Evolutionary conservation across 768 basidiomycete genomes (phyloP).

Genomic region (Collybia nuda): DNA sequence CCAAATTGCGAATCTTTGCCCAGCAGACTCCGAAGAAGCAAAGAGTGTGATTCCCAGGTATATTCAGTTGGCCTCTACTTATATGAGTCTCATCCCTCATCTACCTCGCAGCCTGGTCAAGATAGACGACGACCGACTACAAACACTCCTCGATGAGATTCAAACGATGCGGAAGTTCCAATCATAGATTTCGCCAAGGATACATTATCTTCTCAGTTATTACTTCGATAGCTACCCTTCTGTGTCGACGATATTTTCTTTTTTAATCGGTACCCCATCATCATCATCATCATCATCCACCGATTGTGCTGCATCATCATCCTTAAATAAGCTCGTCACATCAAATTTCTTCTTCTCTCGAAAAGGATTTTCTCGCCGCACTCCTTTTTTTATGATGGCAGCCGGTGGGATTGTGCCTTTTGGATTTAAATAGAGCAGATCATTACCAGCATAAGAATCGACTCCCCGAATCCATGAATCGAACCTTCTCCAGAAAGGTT

Average conservation of each 20-base stretch:
- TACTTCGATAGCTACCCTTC: constrained; percentile 39
- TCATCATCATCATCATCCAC: constrained; percentile 35
- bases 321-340: constrained; percentile 48
- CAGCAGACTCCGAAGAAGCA: constrained; percentile 85
- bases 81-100: neutral
- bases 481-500: constrained; percentile 50
- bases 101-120: constrained; percentile 66
- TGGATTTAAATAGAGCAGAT: constrained; percentile 76
- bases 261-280: constrained; percentile 32
- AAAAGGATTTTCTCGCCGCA: constrained; percentile 60
- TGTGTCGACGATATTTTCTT: constrained; percentile 46
- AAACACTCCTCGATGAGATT: constrained; percentile 82
- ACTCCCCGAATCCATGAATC: constrained; percentile 82
- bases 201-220: neutral
- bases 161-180: constrained; percentile 92
- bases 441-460: constrained; percentile 74
- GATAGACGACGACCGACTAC: constrained; percentile 84
- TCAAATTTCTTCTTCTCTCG: constrained; percentile 70
- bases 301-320: constrained; percentile 27
- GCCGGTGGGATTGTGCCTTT: constrained; percentile 73
- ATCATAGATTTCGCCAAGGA: constrained; percentile 26
- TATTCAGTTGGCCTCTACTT: constrained; percentile 3
- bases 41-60: constrained; percentile 91
- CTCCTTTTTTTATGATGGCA: constrained; percentile 64
- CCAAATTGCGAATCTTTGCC: constrained; percentile 90